Evolutionary conservation across 164 flowering plant genomes (phyloP).

Genomic region (grape (Vitis vinifera)): ASM3070453v1 NC_081821.1:9280501-9281000

Average conservation of each 20-base stretch:
- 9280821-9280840: neutral
- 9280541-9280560: constrained; percentile 36
- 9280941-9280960: constrained; percentile 45
- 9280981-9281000: constrained; percentile 35
- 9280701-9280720: constrained; percentile 24
- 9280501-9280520: constrained; percentile 43
- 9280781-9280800: neutral
- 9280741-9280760: neutral
- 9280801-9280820: neutral
- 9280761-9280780: neutral
- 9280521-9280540: constrained; percentile 48
- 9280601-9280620: neutral
- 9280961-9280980: constrained; percentile 42
- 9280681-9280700: constrained; percentile 37
- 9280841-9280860: neutral
- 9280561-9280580: constrained; percentile 28
- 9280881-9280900: constrained; percentile 33
- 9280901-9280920: constrained; percentile 37
- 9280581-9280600: neutral
- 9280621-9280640: neutral
- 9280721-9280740: constrained; percentile 31
- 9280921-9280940: constrained; percentile 35
- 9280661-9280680: constrained; percentile 32
- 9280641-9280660: neutral
- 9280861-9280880: constrained; percentile 29